Evolutionary conservation across 208 protist genomes (phyloP), one percentile per base, ranked within the genome.

Genomic region (Porcisia hertigi): DNA sequence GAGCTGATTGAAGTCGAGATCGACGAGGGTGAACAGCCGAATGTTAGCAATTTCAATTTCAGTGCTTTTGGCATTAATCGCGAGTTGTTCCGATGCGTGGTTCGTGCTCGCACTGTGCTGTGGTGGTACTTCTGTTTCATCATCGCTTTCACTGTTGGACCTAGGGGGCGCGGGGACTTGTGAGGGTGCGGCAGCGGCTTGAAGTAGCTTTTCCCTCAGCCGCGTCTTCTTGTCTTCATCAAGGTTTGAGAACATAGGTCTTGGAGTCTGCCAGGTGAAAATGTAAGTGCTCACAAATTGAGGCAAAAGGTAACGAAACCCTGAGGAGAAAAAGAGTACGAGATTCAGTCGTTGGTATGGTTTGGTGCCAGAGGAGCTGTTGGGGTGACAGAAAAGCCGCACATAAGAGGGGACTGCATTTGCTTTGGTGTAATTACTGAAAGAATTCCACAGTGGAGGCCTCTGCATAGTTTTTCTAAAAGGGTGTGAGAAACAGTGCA

Each of bases 21-120:
- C 94, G 41, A 94, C 88, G n/a, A 98, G 83, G 1, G 87, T 82
- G 82, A 97, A 97, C 0, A 97, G 75, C 5, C 94, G 94, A 65
- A 97, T 86, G 55, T 95, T 95, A 16, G 82, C 86, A 16, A 97
- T 91, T 57, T 97, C 92, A 34, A 97, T 86, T 11, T 88, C 73
- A 49, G 82, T 71, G 43, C 69, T 85, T 30, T 88, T 81, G 5
- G 84, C 86, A 65, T 93, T 83, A 39, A 94, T 86, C 7, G 75
- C 58, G 36, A 96, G 79, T n/a, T 86, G 60, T 65, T 88, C 86
- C 4, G 78, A 70, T 12, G 78, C 78, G n/a, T 62, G 36, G 0
- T 63, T 78, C 16, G 65, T 82, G 18, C 73, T 82, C 9, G 62
- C 72, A 43, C 54, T 65, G 36, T 78, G 73, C 30, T 58, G 57